Base-by-base conservation (phyloP, 2,329 filamentous ascomycete species). In the Scolecobasidium constrictum region DNA sequence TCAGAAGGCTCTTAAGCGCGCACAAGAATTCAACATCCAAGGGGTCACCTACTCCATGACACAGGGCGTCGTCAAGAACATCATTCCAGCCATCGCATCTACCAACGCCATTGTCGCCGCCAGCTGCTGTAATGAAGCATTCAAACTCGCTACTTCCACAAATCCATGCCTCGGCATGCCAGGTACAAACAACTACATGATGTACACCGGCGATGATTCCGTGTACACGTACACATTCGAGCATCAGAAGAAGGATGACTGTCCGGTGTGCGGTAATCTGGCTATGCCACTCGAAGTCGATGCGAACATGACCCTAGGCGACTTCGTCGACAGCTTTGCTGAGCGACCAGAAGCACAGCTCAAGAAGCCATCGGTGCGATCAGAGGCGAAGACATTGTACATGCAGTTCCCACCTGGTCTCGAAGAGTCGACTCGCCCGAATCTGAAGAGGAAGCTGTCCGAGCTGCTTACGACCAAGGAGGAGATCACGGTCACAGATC, bases 171-270 rank as follows among this genome's bases (percentile, higher is more conserved):
- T 98, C 13, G 84, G 83, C 11, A 71, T 77, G 49, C 78, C 82
- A 35, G 82, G 82, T 44, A 94, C 57, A 5, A 64, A 68, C 49
- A 71, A 94, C 60, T 98, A 98, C 66, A 96, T 96, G 88, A 94
- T 95, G 85, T 98, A 98, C 62, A 94, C 86, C 11, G 92, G 93
- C 37, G 88, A 96, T 56, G 90, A 94, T 56, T 77, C 83, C 50
- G 83, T 98, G 50, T 98, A 98, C 67, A 98, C 92, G 0, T 95
- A 94, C 63, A 98, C 92, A 0, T 98, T 96, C 60, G 81, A 87
- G 55, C 87, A 94, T 55, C 83, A 95, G 64, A 86, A 84, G 68
- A 96, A 95, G 62, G 75, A 82, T 13, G 92, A 96, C 62, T 98
- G 92, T 50, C 87, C 92, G 2, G 92, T 96, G 5, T 98, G 92